Conservation (phyloP, 768 basidiomycete species). For the Phlegmacium glaucopus region DNA sequence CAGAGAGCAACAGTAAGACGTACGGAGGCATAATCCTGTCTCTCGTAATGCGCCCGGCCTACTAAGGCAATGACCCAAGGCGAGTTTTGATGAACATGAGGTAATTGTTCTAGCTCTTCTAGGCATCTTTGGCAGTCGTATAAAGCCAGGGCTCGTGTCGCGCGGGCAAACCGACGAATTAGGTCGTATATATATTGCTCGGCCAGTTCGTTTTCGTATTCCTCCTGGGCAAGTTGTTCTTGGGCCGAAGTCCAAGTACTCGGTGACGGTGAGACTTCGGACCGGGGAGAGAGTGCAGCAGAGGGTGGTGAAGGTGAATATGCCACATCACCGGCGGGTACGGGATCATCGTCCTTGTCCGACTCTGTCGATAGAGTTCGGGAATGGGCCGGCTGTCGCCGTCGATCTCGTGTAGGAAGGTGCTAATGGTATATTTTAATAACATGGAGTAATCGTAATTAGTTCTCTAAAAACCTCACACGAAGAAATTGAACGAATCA, state of each 20-base stretch:
- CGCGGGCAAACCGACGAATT: slow-evolving; percentile 77
- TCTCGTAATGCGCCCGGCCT: slow-evolving; percentile 87
- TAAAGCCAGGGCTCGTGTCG: slow-evolving; percentile 66
- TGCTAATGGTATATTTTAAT: slow-evolving; percentile 12
- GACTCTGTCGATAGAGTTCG: slow-evolving; percentile 66
- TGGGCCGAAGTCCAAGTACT: slow-evolving; percentile 62
- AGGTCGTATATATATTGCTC: slow-evolving; percentile 83
- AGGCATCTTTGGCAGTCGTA: slow-evolving; percentile 78
- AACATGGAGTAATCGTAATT: slow-evolving; percentile 4
- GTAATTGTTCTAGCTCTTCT: slow-evolving; percentile 73
- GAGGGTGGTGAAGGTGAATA: slow-evolving; percentile 63
- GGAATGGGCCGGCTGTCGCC: slow-evolving; percentile 49
- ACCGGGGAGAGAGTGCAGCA: slow-evolving; percentile 55
- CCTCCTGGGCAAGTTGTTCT: slow-evolving; percentile 69
- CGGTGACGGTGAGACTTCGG: slow-evolving; percentile 62
- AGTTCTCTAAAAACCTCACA: slow-evolving; percentile 1
- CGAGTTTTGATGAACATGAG: slow-evolving; percentile 67
- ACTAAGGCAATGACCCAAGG: slow-evolving; percentile 79
- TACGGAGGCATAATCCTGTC: slow-evolving; percentile 85
- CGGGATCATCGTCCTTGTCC: slow-evolving; percentile 65
- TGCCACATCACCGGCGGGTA: slow-evolving; percentile 43
- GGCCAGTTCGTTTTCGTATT: slow-evolving; percentile 68
- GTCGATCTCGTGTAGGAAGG: slow-evolving; percentile 48
- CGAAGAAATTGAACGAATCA: slow-evolving; percentile 21
- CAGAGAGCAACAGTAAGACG: slow-evolving; percentile 31